Base-by-base conservation (phyloP, 129 eudicot genomes). In the Ambrosia trifida region DNA sequence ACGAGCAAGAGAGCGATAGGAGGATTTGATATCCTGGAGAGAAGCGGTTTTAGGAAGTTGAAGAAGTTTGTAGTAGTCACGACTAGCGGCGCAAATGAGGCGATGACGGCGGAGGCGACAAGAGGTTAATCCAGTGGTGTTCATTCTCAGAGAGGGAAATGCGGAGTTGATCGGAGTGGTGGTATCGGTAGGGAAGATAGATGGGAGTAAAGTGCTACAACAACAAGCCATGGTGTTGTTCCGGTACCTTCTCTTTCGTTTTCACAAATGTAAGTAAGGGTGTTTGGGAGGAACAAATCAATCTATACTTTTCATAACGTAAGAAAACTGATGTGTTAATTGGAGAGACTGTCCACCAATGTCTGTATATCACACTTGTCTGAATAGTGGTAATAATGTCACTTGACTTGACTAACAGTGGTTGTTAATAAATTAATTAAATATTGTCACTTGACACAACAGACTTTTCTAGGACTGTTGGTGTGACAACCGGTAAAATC, bases 1-100 rank as follows among this genome's bases (percentile, higher is more conserved):
- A 68, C 93, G 93, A 80, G 98, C 98, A 83, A 94, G 98, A 10
- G 84, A 78, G 2, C 98, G 88, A 65, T 94, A 94, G 78, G 98
- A 74, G 46, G 76, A 46, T 79, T 90, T 94, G 43, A 94, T 85
- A 33, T 94, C 91, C 61, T 79, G 90, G 74, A 86, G 72, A 24
- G 87, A 72, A 19, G 98, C 97, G 62, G 79, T 84, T 72, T 80
- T 85, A 66, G 76, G 60, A 72, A 94, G 79, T 46, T 87, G 76
- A 52, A 94, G 85, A 72, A 85, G 82, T 33, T 88, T 79, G 67
- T 94, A 94, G 71, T 85, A 84, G 74, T 94, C 96, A 18, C 46
- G 58, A 41, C 31, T 32, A 2, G 69, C 80, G 41, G 87, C 83
- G 38, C 72, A 68, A 47, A 74, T 75, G 46, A 75, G 33, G 61